These are phyloP conservation scores for Neophaeococcomyces mojaviensis DNA, from an alignment of 2,329 filamentous ascomycete species.

Conservation along the genomic window DNA sequence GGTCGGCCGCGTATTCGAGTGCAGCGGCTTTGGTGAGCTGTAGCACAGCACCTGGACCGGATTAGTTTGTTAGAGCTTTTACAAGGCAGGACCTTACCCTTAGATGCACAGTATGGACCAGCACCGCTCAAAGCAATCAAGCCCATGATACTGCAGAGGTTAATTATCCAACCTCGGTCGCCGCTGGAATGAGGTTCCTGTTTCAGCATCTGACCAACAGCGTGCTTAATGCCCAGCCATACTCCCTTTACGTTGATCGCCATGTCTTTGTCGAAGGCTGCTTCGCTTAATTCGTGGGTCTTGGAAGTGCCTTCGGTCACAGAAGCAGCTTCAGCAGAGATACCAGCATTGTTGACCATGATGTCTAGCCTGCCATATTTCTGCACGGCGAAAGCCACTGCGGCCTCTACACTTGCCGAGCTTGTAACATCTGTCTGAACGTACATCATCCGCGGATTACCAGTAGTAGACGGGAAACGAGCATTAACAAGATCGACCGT, in stretches of 20 bases:
- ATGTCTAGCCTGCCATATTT: slow-evolving; percentile 54
- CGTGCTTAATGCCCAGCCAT: slow-evolving; percentile 35
- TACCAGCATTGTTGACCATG: slow-evolving; percentile 22
- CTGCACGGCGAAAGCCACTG: slow-evolving; percentile 75
- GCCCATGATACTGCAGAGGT: slow-evolving; percentile 28
- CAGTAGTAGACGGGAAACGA: slow-evolving; percentile 10
- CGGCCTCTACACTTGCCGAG: slow-evolving; percentile 46
- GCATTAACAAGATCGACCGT: slow-evolving; percentile 19
- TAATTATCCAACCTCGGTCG: slow-evolving; percentile 32
- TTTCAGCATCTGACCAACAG: slow-evolving; percentile 16
- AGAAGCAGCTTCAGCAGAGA: background rate
- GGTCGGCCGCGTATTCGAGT: slow-evolving; percentile 25
- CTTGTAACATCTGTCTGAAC: slow-evolving; percentile 18
- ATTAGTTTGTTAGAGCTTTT: background rate
- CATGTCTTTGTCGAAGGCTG: slow-evolving; percentile 12
- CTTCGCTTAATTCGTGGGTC: slow-evolving; percentile 9
- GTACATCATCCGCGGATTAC: slow-evolving; percentile 2
- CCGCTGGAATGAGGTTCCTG: slow-evolving; percentile 23
- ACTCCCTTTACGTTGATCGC: slow-evolving; percentile 33
- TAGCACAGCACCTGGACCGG: slow-evolving; percentile 7
- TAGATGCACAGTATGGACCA: slow-evolving; percentile 16
- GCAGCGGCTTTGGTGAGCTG: slow-evolving; percentile 34
- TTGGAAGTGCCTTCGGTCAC: background rate
- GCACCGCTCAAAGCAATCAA: slow-evolving; percentile 19
- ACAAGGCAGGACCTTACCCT: slow-evolving; percentile 15